These are phyloP conservation scores for Coniferiporia weirii DNA, from an alignment of 1,284 basidiomycete genomes.

Conservation along the genomic window DNA sequence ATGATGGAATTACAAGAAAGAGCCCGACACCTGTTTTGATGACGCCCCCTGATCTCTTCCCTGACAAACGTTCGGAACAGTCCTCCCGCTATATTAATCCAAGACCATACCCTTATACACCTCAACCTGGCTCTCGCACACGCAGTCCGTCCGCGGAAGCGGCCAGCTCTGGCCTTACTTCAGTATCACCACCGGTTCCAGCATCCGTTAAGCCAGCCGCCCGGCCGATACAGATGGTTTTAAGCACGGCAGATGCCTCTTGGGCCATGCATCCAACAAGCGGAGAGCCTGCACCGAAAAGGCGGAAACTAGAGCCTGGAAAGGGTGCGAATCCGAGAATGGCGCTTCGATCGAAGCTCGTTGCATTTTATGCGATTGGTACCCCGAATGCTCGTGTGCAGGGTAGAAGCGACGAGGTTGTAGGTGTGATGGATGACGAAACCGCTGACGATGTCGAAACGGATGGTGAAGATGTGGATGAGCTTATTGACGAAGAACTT, in stretches of 20 bases:
- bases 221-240: constrained; percentile 37
- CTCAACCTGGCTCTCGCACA: neutral
- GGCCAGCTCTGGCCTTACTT: too few relatives aligned
- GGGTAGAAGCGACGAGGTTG: constrained; percentile 7
- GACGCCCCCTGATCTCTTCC: neutral
- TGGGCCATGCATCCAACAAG: constrained; percentile 36
- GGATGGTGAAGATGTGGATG: constrained; percentile 22
- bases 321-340: constrained; percentile 24
- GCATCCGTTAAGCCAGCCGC: neutral
- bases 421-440: constrained; percentile 18
- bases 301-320: constrained; percentile 23
- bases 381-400: constrained; percentile 27
- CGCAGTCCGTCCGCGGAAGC: too few relatives aligned
- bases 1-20: neutral
- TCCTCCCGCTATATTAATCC: neutral
- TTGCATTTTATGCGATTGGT: constrained; percentile 49
- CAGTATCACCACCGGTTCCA: neutral
- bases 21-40: neutral
- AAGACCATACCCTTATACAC: neutral
- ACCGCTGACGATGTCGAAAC: constrained; percentile 23
- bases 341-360: constrained; percentile 41
- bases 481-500: constrained; percentile 22
- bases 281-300: constrained; percentile 23
- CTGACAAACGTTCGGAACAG: constrained; percentile 19
- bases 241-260: constrained; percentile 40